Evolutionary conservation across 2,329 filamentous ascomycete genomes (phyloP).

Genomic region (Botrytis cinerea): DNA sequence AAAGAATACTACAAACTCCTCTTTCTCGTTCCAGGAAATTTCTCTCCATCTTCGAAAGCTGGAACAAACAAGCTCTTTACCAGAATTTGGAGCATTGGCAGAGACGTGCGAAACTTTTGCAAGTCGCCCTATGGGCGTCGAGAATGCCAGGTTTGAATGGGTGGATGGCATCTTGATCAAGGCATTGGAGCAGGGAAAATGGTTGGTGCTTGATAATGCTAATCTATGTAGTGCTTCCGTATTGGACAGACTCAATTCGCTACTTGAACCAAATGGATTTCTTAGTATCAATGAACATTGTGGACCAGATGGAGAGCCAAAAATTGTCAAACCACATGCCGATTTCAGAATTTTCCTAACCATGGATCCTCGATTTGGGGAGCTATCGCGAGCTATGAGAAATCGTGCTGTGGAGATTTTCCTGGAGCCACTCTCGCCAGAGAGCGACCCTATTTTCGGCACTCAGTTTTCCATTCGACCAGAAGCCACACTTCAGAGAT

Average conservation of each 20-base stretch:
- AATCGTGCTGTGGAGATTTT: slow-evolving; percentile 93
- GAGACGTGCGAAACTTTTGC: slow-evolving; percentile 46
- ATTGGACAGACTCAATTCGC: slow-evolving; percentile 87
- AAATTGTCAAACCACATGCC: slow-evolving; percentile 77
- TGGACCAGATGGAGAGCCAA: slow-evolving; percentile 75
- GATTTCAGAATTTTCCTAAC: slow-evolving; percentile 93
- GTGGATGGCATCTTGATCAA: slow-evolving; percentile 89
- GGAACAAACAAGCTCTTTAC: slow-evolving; percentile 46
- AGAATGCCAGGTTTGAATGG: slow-evolving; percentile 90
- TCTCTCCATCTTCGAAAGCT: slow-evolving; percentile 41
- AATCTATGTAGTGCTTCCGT: slow-evolving; percentile 96
- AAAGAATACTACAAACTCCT: slow-evolving; percentile 25
- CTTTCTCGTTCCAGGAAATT: slow-evolving; percentile 35
- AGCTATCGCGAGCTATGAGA: slow-evolving; percentile 93
- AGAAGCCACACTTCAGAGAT: slow-evolving; percentile 39
- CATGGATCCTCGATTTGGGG: slow-evolving; percentile 87
- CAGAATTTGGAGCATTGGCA: slow-evolving; percentile 35
- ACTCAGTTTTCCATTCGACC: slow-evolving; percentile 14
- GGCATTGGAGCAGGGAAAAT: slow-evolving; percentile 81
- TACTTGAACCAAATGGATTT: slow-evolving; percentile 86
- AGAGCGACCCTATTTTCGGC: neutral
- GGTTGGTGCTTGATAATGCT: slow-evolving; percentile 95
- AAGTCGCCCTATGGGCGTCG: slow-evolving; percentile 56
- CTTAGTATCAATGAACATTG: slow-evolving; percentile 94
- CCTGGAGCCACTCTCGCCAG: slow-evolving; percentile 51